Evolutionary conservation across 768 basidiomycete species (phyloP), one percentile per base, ranked within the genome.

Genomic region (Galerina marginata): DNA sequence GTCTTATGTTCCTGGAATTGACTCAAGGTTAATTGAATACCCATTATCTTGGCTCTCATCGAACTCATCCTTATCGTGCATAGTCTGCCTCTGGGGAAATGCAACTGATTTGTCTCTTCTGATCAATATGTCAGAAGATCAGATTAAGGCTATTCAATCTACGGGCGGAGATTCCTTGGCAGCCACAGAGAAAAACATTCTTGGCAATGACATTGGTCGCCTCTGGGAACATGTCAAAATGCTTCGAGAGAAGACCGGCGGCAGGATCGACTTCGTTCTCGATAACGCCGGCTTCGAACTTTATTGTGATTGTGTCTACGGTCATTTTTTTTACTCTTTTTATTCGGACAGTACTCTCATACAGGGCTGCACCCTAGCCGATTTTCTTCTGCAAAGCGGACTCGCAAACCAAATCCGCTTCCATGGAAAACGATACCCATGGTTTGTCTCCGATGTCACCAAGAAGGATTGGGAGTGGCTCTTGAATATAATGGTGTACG

Each of bases 101-200:
- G 95, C 95, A 9, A 98, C 96, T 51, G 96, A 97, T 75, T 81
- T 97, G 51, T 96, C 95, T 2, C 83, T 98, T 39, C 82, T 97
- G 59, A 98, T 97, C 74, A 93, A 98, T 77, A 96, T 97, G 95
- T 92, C 92, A 6, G 96, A 98, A 75, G 95, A 97, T 33, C 95
- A 97, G 73, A 97, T 98, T 77, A 95, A 95, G 73, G 86, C 90
- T 47, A 82, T 97, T n/a, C 96, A 98, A 71, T 95, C 95, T 12
- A 96, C 95, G 15, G 96, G 95, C 10, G 94, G 95, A n/a, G 96
- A 95, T 47, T 87, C 93, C 61, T 87, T 98, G 46, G 95, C 95
- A 2, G 93, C 94, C 1, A 95, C 96, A 1, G 95, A 96, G 77
- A 95, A 96, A 78, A 97, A 97, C 67, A 97, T 97, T 64, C 81